phyloP scores from a whole-genome alignment of 2,329 filamentous ascomycete species.

The Plectosphaerella sp. region DNA sequence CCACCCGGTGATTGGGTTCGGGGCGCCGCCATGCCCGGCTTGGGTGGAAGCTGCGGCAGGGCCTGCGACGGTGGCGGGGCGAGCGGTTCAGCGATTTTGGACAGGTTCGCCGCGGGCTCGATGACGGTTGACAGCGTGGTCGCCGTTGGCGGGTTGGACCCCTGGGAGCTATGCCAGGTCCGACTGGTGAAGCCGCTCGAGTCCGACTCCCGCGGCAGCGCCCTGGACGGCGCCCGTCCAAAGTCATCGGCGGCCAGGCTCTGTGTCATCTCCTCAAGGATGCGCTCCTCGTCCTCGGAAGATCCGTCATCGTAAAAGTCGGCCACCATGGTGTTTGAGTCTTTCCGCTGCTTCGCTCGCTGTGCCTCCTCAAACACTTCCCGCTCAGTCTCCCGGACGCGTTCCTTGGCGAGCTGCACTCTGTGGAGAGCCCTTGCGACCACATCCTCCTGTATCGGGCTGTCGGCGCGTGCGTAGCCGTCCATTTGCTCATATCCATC shows the following conservation, averaged over 20 bases:
- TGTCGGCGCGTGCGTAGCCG: constrained; percentile 8
- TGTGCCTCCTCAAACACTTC: constrained; percentile 52
- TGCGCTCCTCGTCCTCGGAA: constrained; percentile 68
- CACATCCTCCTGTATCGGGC: constrained; percentile 28
- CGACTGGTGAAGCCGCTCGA: constrained; percentile 74
- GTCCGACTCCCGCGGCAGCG: constrained; percentile 61
- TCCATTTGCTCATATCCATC: constrained; percentile 77
- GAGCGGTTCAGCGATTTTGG: constrained; percentile 20
- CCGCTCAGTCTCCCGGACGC: constrained; percentile 67
- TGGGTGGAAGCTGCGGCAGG: constrained; percentile 38
- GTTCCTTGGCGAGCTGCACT: constrained; percentile 72
- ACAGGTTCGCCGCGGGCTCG: constrained; percentile 15
- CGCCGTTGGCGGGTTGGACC: constrained; percentile 50
- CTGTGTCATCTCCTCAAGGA: constrained; percentile 83
- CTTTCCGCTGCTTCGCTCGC: constrained; percentile 61
- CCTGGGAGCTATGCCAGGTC: constrained; percentile 71
- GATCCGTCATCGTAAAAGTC: constrained; percentile 62
- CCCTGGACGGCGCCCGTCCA: constrained; percentile 1
- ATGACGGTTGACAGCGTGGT: constrained; percentile 2
- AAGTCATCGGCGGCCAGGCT: constrained; percentile 83
- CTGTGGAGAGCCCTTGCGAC: constrained; percentile 56
- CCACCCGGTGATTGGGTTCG: not conserved
- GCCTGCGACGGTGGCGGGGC: constrained; percentile 47
- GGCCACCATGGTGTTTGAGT: constrained; percentile 43
- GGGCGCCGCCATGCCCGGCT: constrained; percentile 10